A percentile compares a stretch with the other conserved stretches of the same genome.
phyloP scores from a whole-genome alignment of 1,284 basidiomycete species.

The Ustilago sp. region DNA sequence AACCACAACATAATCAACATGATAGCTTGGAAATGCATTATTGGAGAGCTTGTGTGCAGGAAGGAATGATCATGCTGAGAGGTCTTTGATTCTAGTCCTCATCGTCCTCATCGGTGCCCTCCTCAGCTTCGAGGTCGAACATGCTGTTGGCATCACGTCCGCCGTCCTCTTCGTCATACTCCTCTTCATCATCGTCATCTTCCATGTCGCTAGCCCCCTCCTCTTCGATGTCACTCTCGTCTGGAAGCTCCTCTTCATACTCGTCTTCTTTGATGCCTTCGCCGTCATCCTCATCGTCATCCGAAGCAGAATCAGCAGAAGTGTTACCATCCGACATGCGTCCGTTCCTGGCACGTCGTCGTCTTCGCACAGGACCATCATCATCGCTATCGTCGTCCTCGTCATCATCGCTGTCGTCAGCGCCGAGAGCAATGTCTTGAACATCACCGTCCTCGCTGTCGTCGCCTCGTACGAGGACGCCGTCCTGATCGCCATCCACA shows the following conservation, averaged over 20 bases:
- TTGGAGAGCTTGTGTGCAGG: neutral
- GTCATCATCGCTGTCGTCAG: conserved; percentile 48
- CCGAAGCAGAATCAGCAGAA: conserved; percentile 44
- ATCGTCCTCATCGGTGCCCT: conserved; percentile 51
- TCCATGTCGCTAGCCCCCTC: conserved; percentile 50
- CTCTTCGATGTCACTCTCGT: conserved; percentile 51
- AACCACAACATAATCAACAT: neutral
- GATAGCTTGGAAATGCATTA: neutral
- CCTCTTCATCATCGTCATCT: conserved; percentile 54
- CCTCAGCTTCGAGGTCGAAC: conserved; percentile 54
- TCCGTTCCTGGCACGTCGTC: conserved; percentile 35
- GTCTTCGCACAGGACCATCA: conserved; percentile 33
- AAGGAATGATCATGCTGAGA: conserved; percentile 4
- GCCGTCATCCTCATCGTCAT: conserved; percentile 33
- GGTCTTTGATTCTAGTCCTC: conserved; percentile 19
- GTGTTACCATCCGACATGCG: conserved; percentile 45
- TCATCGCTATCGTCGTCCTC: conserved; percentile 49
- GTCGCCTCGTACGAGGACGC: conserved; percentile 42
- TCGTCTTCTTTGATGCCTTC: conserved; percentile 32
- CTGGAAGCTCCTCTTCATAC: conserved; percentile 44
- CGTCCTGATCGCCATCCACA: conserved; percentile 41
- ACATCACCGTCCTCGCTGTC: conserved; percentile 56
- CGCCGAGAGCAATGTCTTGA: conserved; percentile 58
- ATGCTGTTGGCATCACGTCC: conserved; percentile 43
- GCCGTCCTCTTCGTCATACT: conserved; percentile 49